Evolutionary conservation across 768 basidiomycete genomes (phyloP).

Genomic region (Collybia sordida): DNA sequence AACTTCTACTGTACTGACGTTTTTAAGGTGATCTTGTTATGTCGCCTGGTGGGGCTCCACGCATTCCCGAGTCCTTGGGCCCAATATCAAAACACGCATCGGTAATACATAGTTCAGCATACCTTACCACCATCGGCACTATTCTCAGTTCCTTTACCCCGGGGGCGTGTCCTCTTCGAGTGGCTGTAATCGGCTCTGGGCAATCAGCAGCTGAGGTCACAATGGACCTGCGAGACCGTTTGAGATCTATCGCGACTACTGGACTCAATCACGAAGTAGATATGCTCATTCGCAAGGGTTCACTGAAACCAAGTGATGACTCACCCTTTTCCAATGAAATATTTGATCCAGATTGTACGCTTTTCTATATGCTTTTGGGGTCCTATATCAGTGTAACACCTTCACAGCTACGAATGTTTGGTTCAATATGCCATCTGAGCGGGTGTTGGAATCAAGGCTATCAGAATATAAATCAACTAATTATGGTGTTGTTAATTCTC

Average conservation of each 20-base stretch:
- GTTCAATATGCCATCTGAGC: conserved; percentile 36
- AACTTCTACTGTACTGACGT: not conserved
- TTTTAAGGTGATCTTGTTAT: conserved; percentile 45
- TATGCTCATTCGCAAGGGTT: conserved; percentile 51
- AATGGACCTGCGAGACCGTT: conserved; percentile 40
- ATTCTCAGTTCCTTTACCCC: conserved; percentile 28
- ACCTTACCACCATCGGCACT: conserved; percentile 34
- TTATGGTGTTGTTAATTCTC: conserved; percentile 52
- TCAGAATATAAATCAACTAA: conserved; percentile 50
- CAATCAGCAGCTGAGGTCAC: conserved; percentile 50
- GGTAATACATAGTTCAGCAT: conserved; percentile 44
- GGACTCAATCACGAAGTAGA: conserved; percentile 38
- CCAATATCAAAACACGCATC: conserved; percentile 30
- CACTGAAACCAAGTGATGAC: conserved; percentile 51
- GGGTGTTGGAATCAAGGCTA: conserved; percentile 31
- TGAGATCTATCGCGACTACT: conserved; percentile 27
- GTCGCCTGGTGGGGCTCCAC: conserved; percentile 48
- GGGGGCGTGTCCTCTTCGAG: conserved; percentile 28
- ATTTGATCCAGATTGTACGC: conserved; percentile 48
- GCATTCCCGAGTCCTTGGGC: conserved; percentile 36
- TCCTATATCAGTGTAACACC: not conserved
- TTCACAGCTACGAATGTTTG: conserved; percentile 38
- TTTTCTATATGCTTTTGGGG: not conserved
- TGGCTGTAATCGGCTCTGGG: conserved; percentile 48
- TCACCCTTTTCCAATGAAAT: conserved; percentile 55